These are phyloP conservation scores for Kazachstania sp. DNA, from an alignment of 1,139 yeast genomes.

Conservation along the genomic window DNA sequence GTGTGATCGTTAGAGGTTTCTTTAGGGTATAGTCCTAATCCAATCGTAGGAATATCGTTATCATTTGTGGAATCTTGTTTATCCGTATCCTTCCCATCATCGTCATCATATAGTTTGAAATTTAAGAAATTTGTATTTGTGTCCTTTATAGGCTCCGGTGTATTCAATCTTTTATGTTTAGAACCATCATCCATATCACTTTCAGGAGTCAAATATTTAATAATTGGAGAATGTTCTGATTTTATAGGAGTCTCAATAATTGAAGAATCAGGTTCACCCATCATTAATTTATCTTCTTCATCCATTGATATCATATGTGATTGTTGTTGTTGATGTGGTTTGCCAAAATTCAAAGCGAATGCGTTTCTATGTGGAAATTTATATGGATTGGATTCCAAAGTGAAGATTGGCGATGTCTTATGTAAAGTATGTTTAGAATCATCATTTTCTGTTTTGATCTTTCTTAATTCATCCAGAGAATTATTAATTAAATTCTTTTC, in stretches of 20 bases:
- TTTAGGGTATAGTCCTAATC: not conserved
- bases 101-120: conserved; percentile 17
- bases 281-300: conserved; percentile 26
- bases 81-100: not conserved
- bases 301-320: conserved; percentile 19
- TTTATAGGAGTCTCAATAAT: not conserved
- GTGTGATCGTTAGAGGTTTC: not conserved
- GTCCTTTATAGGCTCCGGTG: not conserved
- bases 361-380: conserved; percentile 1
- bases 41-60: not conserved
- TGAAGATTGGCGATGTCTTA: conserved; percentile 7
- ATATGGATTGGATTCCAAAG: conserved; percentile 6
- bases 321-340: conserved; percentile 6
- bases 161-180: not conserved
- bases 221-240: not conserved
- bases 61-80: not conserved
- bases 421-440: conserved; percentile 10
- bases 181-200: not conserved
- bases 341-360: conserved; percentile 13
- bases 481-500: conserved; percentile 24
- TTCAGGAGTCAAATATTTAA: not conserved
- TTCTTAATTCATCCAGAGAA: conserved; percentile 25
- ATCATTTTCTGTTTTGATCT: conserved; percentile 13
- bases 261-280: conserved; percentile 13
- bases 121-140: conserved; percentile 6